Percentiles rank a stretch among this genome's conserved stretches.
These are phyloP conservation scores for Phallus indusiatus DNA, from an alignment of 768 basidiomycete species.

Conservation along the genomic window DNA sequence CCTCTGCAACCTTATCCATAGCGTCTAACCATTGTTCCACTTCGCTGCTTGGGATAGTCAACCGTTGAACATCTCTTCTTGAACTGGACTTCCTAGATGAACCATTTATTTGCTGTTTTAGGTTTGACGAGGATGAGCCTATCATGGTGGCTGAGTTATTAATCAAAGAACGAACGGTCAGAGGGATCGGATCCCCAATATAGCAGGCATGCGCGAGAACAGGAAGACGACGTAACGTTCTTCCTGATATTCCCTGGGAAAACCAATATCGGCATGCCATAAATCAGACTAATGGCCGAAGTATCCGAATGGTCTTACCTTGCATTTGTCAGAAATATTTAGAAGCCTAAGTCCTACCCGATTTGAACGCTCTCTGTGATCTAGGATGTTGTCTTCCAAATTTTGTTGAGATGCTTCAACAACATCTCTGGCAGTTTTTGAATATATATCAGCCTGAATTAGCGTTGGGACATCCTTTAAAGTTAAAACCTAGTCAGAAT, in stretches of 20 bases:
- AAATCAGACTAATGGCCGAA: background rate
- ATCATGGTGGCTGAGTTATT: background rate
- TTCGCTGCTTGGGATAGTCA: conserved; percentile 15
- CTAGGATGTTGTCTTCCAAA: conserved; percentile 11
- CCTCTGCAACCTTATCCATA: conserved; percentile 64
- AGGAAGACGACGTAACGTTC: conserved; percentile 85
- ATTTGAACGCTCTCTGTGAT: conserved; percentile 41
- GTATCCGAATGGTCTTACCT: conserved; percentile 40
- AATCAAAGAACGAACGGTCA: background rate
- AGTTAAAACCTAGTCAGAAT: background rate
- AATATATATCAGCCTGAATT: conserved; percentile 31
- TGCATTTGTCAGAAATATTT: conserved; percentile 65
- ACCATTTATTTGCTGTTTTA: background rate
- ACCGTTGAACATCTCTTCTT: conserved; percentile 17
- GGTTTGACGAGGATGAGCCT: background rate
- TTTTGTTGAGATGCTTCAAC: conserved; percentile 13
- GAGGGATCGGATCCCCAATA: conserved; percentile 46
- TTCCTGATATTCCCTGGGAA: conserved; percentile 82
- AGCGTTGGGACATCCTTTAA: conserved; percentile 53
- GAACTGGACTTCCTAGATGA: conserved; percentile 8
- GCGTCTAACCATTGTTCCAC: conserved; percentile 76
- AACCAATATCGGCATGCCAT: conserved; percentile 1
- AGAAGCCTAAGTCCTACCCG: conserved; percentile 50
- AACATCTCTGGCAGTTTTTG: conserved; percentile 16
- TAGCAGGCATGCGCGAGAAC: conserved; percentile 85